Evolutionary conservation across 495 filamentous ascomycete genomes (phyloP), one percentile per base, ranked within the genome.

Genomic region (Annulohypoxylon maeteangense): DNA sequence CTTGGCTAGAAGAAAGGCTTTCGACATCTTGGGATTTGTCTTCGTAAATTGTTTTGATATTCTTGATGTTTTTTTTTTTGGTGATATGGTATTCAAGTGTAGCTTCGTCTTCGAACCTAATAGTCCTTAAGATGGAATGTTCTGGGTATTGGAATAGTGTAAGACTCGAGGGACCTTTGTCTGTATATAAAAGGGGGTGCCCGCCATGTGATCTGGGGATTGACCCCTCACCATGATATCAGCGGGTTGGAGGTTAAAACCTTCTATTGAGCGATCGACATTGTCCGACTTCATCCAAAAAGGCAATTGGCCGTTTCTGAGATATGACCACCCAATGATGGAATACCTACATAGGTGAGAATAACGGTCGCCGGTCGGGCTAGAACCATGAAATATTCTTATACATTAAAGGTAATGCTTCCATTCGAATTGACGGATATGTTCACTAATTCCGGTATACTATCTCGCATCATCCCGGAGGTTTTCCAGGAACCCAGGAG

Each of bases 181-280:
- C 40, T 55, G 58, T 68, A 66, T 68, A 70, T 59, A 62, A 11
- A 8, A 44, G 47, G 36, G 14, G 4, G 60, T 18, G 51, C 31
- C 31, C 50, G 25, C 63, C 58, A 58, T 67, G 60, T 65, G 25
- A 59, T 62, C 44, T 62, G 47, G 48, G 10, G 57, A 18, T 70
- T 67, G 67, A 70, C 71, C 71, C 71, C 71, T 70, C 71, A 70
- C 67, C 12, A 56, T 63, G 66, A 70, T 70, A 74, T 74, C 71
- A 74, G 67, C 36, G 16, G 51, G 25, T 66, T 31, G 56, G 67
- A 62, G 56, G 51, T 65, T 31, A 29, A 48, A 65, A 48, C 38
- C 48, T 62, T 65, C 48, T 42, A 50, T 74, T 32, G 57, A 34
- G 40, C 18, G 62, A 74, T 70, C 71, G 40, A 54, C 66, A 48